These are phyloP conservation scores for Amphichorda felina DNA, from an alignment of 2,329 filamentous ascomycete genomes.

Conservation along the genomic window DNA sequence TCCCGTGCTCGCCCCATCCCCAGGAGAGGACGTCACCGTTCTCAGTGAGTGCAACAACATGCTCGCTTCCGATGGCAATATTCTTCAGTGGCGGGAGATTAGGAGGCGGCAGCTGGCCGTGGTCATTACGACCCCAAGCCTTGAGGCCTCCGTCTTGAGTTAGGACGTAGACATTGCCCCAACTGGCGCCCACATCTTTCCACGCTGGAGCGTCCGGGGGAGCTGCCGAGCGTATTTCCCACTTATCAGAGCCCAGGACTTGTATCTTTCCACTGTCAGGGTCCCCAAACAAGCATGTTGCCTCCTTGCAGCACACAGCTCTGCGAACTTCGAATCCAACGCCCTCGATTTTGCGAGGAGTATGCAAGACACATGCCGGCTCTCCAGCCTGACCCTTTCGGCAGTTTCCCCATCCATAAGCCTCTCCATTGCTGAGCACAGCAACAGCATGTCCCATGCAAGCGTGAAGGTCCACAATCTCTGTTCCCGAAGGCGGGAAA, in stretches of 20 bases:
- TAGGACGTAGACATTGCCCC: conserved; percentile 71
- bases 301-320: conserved; percentile 73
- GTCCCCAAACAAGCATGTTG: conserved; percentile 60
- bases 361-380: conserved; percentile 37
- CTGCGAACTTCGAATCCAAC: conserved; percentile 49
- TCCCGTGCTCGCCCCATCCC: conserved; percentile 98
- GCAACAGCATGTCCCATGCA: conserved; percentile 69
- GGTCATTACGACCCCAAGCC: conserved; percentile 77
- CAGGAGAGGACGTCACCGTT: conserved; percentile 64
- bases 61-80: conserved; percentile 83
- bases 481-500: conserved; percentile 50
- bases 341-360: conserved; percentile 48
- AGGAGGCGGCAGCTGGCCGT: conserved; percentile 63
- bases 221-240: conserved; percentile 46
- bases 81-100: conserved; percentile 44
- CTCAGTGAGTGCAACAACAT: conserved; percentile 61
- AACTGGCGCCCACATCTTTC: conserved; percentile 64
- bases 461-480: conserved; percentile 55
- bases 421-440: conserved; percentile 62
- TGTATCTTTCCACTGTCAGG: conserved; percentile 43
- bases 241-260: conserved; percentile 68
- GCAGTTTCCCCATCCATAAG: conserved; percentile 81
- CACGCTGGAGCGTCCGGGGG: conserved; percentile 43
- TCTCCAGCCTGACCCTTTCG: conserved; percentile 74
- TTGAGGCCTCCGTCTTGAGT: conserved; percentile 30